Percentiles rank a stretch among this genome's conserved stretches.
Conservation (phyloP, 345 rosid genomes). For the Aquilaria malaccensis region DNA sequence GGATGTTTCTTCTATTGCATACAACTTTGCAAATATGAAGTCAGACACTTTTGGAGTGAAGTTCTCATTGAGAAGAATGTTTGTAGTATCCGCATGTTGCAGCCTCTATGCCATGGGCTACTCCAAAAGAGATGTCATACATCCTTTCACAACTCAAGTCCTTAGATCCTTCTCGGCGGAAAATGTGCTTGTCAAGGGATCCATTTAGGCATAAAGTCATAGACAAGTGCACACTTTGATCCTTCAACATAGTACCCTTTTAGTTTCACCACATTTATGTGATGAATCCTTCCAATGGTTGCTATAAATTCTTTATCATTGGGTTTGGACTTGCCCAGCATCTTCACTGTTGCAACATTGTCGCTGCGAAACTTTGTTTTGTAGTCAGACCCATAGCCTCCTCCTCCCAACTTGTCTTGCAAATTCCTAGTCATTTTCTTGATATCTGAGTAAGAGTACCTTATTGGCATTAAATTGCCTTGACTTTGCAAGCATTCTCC, state of each 20-base stretch:
- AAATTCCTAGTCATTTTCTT: neutral
- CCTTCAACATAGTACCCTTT: slow-evolving; percentile 3
- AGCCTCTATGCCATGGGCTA: slow-evolving; percentile 13
- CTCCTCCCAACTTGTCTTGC: slow-evolving; percentile 9
- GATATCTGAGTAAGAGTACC: neutral
- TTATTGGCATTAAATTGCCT: neutral
- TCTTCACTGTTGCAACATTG: neutral
- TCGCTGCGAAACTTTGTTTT: slow-evolving; percentile 5
- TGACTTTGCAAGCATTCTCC: neutral
- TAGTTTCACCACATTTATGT: no score
- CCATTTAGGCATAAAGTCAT: slow-evolving; percentile 16
- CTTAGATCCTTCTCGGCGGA: neutral
- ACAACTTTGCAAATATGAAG: slow-evolving; percentile 11
- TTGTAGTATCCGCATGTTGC: slow-evolving; percentile 10
- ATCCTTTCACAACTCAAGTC: neutral
- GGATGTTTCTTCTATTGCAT: neutral
- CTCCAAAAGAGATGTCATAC: slow-evolving; percentile 10
- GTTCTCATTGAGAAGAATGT: slow-evolving; percentile 9
- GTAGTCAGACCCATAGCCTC: slow-evolving; percentile 5
- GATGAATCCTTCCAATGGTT: no score
- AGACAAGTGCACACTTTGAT: slow-evolving; percentile 7
- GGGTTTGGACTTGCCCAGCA: slow-evolving; percentile 4
- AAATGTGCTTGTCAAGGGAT: slow-evolving; percentile 7
- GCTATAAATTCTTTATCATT: slow-evolving; percentile 7
- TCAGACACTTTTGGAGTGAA: slow-evolving; percentile 7